Evolutionary conservation across 2,329 filamentous ascomycete genomes (phyloP).

Genomic region (Botryotinia globosa): DNA sequence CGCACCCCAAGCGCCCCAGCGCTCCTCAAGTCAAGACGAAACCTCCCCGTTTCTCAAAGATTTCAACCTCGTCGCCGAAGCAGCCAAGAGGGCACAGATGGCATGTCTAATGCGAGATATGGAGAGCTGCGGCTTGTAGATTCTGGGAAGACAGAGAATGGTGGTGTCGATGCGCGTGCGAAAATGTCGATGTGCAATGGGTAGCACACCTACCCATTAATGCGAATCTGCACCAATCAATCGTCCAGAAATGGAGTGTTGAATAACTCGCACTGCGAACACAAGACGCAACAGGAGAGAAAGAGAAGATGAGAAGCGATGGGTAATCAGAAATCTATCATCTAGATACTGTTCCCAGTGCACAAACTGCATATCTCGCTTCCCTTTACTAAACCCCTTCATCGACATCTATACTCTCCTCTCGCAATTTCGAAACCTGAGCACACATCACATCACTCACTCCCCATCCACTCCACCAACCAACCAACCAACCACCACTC

Average conservation of each 20-base stretch:
- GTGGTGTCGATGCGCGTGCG: background rate
- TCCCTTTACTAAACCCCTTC: background rate
- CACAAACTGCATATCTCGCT: background rate
- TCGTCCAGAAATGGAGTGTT: background rate
- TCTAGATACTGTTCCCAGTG: background rate
- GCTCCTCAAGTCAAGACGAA: constrained; percentile 45
- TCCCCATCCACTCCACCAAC: too few species aligned
- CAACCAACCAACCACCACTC: background rate
- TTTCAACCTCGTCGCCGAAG: constrained; percentile 84
- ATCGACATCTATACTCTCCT: background rate
- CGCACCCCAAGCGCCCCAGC: constrained; percentile 23
- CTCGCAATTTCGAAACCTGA: background rate
- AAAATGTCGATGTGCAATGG: background rate
- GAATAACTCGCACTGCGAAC: background rate
- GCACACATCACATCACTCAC: too few species aligned
- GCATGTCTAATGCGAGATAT: constrained; percentile 85
- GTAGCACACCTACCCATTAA: background rate
- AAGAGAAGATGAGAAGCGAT: background rate
- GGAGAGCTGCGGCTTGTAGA: constrained; percentile 47
- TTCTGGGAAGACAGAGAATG: background rate
- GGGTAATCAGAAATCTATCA: background rate
- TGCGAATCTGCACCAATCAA: background rate
- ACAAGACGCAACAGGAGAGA: background rate
- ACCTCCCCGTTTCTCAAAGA: constrained; percentile 68
- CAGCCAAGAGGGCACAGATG: constrained; percentile 89